Conservation (phyloP, 306 rosid genomes). For the Albizia julibrissin region DNA sequence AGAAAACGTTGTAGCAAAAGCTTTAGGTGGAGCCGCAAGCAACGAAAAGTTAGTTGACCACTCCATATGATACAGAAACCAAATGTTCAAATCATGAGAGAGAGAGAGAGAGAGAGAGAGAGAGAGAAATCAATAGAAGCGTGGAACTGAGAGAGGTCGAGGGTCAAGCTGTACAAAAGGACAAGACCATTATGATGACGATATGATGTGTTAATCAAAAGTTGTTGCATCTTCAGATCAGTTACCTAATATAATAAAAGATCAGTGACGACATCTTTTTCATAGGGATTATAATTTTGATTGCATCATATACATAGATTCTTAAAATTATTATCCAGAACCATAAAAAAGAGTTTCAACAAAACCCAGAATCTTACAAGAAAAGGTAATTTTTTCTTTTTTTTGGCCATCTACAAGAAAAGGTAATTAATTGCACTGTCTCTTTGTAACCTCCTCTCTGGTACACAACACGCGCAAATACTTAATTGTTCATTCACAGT, state of each 20-base stretch:
- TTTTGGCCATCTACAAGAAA: too few relatives aligned
- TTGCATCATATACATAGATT: neutral
- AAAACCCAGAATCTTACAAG: neutral
- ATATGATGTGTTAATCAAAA: slow-evolving; percentile 22
- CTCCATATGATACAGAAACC: slow-evolving; percentile 31
- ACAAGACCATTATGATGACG: slow-evolving; percentile 35
- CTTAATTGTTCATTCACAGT: slow-evolving; percentile 14
- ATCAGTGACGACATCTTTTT: neutral
- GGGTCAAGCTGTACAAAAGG: slow-evolving; percentile 39
- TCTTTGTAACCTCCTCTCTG: slow-evolving; percentile 26
- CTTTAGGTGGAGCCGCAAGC: slow-evolving; percentile 44
- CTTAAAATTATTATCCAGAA: neutral
- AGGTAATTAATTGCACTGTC: slow-evolving; percentile 26
- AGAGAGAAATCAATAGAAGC: slow-evolving; percentile 9
- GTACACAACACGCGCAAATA: slow-evolving; percentile 23
- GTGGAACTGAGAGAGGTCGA: slow-evolving; percentile 37
- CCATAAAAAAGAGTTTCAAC: neutral
- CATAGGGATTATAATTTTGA: neutral
- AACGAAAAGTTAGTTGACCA: slow-evolving; percentile 45
- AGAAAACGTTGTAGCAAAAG: slow-evolving; percentile 44
- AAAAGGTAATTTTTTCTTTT: too few relatives aligned
- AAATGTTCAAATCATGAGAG: slow-evolving; percentile 32
- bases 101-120: slow-evolving; percentile 1
- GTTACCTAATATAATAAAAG: neutral
- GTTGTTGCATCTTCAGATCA: slow-evolving; percentile 6